phyloP scores from a whole-genome alignment of 2,329 filamentous ascomycete species.

The Pezicula radicicola region DNA sequence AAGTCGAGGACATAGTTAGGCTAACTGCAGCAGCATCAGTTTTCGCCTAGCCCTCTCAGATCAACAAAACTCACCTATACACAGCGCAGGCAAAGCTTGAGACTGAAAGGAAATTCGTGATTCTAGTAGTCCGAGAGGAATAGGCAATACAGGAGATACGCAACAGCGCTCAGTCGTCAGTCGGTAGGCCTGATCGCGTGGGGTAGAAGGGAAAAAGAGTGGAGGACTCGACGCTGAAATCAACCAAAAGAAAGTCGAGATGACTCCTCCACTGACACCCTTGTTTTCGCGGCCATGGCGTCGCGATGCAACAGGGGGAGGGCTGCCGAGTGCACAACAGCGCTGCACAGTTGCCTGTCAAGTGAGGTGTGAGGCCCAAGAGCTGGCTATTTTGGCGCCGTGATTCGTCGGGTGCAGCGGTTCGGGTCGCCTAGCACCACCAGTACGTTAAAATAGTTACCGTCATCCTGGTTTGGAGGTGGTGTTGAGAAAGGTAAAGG shows the following conservation, averaged over 20 bases:
- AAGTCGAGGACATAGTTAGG: constrained; percentile 13
- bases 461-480: too few species aligned
- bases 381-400: background rate
- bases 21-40: background rate
- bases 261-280: background rate
- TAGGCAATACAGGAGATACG: background rate
- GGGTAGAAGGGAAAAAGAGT: background rate
- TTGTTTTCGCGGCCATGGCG: background rate
- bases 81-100: background rate
- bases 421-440: background rate
- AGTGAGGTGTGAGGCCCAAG: background rate
- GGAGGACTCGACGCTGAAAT: background rate
- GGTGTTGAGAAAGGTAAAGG: too few species aligned
- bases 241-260: background rate
- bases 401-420: background rate
- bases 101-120: background rate
- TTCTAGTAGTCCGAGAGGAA: background rate
- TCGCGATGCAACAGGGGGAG: background rate
- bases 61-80: background rate
- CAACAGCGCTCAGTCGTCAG: background rate
- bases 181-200: constrained; percentile 1
- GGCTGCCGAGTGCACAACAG: background rate
- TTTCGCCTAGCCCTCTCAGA: background rate
- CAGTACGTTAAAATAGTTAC: too few species aligned
- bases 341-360: background rate